Base-by-base conservation (phyloP, 73 alveolate species). In the Symbiodinium natans region DNA sequence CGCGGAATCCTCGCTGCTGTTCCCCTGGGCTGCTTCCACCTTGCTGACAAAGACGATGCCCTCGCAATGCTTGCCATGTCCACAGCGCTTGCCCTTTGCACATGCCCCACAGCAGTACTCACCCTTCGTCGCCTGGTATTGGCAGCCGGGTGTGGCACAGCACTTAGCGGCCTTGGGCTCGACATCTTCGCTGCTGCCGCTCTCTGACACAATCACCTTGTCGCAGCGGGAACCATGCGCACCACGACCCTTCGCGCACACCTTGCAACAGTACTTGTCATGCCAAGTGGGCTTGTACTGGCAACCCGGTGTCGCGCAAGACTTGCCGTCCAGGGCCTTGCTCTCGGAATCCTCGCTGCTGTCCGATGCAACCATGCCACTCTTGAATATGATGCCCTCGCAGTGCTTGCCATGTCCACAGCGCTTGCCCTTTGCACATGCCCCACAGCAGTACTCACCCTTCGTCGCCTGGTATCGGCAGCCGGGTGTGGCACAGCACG, bases 71-170 rank as follows among this genome's bases (percentile, higher is more conserved):
- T 25, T 23, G 80, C 80, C 80, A 63, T 63, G 80, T 23, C 80
- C 80, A 63, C 80, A 63, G 27, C 80, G 80, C 80, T 63, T 63
- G 80, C 80, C 80, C 80, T 63, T 63, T 17, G 80, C 80, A 29
- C 80, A 63, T 63, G 80, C 80, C 80, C 36, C 36, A 23, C 80
- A 63, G 80, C 80, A 63, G 80, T 63, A 29, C 36, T 63, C 80
- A 36, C 80, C 80, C 38, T 29, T 23, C 17, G 29, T 25, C 13
- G 80, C 80, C 36, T 63, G 38, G 36, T 63, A 63, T 36, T 63
- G 80, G 38, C 80, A 63, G 19, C 80, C 80, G 38, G 19, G 36
- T 29, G 80, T 63, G 19, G 80, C 80, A 29, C 80, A 63, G 80
- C 80, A 36, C 80, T 29, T 63, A 46, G 59, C 59, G 59, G 59